Conservation (phyloP, 208 protist genomes). For the Crithidia sp. region DNA sequence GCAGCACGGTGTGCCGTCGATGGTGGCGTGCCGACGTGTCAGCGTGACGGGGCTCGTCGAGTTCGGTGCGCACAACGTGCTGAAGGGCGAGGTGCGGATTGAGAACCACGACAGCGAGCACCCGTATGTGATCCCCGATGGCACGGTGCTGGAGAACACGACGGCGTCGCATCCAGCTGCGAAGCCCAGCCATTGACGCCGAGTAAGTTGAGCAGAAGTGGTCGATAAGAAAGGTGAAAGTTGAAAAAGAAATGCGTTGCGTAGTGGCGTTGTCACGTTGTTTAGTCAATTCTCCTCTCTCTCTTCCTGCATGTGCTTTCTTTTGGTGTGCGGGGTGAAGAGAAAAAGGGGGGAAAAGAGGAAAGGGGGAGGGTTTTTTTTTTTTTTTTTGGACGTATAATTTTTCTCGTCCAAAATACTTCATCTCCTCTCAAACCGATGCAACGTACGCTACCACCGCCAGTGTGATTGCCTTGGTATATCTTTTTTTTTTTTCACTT, state of each 20-base stretch:
- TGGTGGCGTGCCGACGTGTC: slow-evolving; percentile 66
- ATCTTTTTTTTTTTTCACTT: background rate
- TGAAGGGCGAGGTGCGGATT: slow-evolving; percentile 75
- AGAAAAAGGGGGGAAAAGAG: too few species aligned
- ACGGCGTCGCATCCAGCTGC: slow-evolving; percentile 22
- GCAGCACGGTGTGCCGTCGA: slow-evolving; percentile 62
- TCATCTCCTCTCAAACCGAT: too few species aligned
- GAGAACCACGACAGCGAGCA: slow-evolving; percentile 44
- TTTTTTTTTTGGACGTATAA: too few species aligned
- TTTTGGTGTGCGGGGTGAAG: too few species aligned
- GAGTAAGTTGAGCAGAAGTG: background rate
- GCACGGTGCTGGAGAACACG: slow-evolving; percentile 55
- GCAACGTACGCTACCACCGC: too few species aligned
- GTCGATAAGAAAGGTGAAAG: background rate
- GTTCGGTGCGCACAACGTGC: slow-evolving; percentile 58
- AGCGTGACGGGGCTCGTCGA: slow-evolving; percentile 61
- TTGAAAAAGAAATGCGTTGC: background rate
- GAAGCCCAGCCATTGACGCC: background rate
- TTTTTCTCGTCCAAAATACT: too few species aligned
- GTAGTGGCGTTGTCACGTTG: too few species aligned
- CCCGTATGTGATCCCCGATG: slow-evolving; percentile 45
- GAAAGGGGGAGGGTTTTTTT: too few species aligned
- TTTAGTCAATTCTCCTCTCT: too few species aligned
- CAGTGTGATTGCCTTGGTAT: background rate
- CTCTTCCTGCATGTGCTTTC: too few species aligned